Base-by-base conservation (phyloP, 225 moss, liverwort and hornwort species). In the Pleurozium schreberi region DNA sequence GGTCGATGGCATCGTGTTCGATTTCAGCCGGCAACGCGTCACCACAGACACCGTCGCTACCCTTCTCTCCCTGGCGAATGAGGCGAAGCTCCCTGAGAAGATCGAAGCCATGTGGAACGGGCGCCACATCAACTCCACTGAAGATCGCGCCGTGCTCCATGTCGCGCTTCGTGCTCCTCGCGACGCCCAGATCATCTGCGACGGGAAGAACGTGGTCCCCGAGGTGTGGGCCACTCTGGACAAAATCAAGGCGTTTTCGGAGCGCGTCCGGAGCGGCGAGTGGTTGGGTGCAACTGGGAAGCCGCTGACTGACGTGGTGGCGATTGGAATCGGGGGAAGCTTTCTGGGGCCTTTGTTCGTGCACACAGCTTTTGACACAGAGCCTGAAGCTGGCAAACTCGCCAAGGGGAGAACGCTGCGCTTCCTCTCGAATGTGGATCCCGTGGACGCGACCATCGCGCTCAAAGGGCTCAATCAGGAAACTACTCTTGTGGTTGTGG, bases 271-370 rank as follows among this genome's bases (percentile, higher is more conserved):
- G 42, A 92, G 90, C 90, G 99, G 99, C 38, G 33, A 93, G 84
- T 99, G 99, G 99, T 91, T 94, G 70, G 98, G 98, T 55, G 95
- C 92, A 23, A 97, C 98, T n/a, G 96, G 98, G 65, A 96, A 97
- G 83, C 90, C 95, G 31, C 92, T 99, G 61, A 97, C 93, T 17
- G 95, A 97, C 84, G 99, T 99, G 50, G 99, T 99, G 84, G 96
- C 99, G 50, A 93, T 99, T 80, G 99, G 99, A 49, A 99, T 99
- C 78, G 99, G 97, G 12, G 97, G 97, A 22, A 99, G 99, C 90
- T 99, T 96, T 82, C 88, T 99, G 42, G 99, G 99, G 6, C 99
- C 99, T 59, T 90, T 97, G 75, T 99, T 99, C 59, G 96, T 93
- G 52, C 96, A 99, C 89, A 96, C 93, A 28, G 95, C 97, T 9